Percentiles rank a stretch among this genome's conserved stretches.
phyloP scores from a whole-genome alignment of 2,329 filamentous ascomycete genomes.

The Xylaria sp. region DNA sequence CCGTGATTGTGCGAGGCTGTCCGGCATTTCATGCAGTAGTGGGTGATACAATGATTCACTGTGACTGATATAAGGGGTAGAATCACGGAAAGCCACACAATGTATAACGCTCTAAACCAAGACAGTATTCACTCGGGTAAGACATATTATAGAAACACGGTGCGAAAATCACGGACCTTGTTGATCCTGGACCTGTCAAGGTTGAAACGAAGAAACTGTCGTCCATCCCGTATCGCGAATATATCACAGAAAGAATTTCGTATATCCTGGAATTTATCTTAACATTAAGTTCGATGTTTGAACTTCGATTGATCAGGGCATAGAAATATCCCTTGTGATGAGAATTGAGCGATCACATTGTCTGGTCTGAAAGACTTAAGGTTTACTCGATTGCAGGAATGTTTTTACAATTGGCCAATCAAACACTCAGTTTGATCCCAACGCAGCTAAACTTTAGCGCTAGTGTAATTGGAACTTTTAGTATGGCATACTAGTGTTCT shows the following conservation, averaged over 20 bases:
- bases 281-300: not conserved
- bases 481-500: too few relatives aligned
- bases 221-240: not conserved
- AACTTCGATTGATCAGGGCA: not conserved
- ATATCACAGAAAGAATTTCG: not conserved
- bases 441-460: not conserved
- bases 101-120: not conserved
- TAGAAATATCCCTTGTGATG: not conserved
- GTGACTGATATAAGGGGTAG: not conserved
- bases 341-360: not conserved
- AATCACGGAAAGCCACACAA: conserved; percentile 1
- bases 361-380: not conserved
- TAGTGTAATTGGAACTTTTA: not conserved
- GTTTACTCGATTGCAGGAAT: not conserved
- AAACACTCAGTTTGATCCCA: not conserved
- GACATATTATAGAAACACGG: conserved; percentile 6
- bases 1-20: not conserved
- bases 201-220: not conserved
- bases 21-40: not conserved
- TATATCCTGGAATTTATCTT: not conserved
- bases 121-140: conserved; percentile 12
- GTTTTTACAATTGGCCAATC: not conserved
- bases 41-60: conserved; percentile 6
- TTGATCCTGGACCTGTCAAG: not conserved
- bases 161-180: not conserved